A percentile compares a stretch with the other conserved stretches of the same genome.
Conservation (phyloP, 257 asterid species). For the Capsicum rhomboideum region DNA sequence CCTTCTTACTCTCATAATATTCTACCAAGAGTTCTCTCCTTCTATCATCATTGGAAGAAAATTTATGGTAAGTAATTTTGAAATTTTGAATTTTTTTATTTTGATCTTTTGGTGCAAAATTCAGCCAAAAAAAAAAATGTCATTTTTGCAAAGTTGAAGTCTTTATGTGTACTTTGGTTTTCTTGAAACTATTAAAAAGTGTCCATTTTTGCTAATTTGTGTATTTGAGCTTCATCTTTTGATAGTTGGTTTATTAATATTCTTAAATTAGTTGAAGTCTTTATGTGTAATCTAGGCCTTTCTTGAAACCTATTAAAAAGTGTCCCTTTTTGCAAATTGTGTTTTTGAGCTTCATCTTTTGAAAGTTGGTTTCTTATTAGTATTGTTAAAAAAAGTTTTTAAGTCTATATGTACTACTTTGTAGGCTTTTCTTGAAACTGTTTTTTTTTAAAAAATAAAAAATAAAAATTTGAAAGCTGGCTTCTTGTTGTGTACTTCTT, state of each 20-base stretch:
- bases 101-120: not conserved
- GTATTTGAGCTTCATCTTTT: not conserved
- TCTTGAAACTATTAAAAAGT: not conserved
- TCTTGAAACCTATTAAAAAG: too few species aligned
- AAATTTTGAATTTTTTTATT: too few species aligned
- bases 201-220: not conserved
- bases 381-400: not conserved
- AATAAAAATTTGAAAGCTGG: not conserved
- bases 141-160: not conserved
- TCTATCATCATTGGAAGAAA: slow-evolving; percentile 50
- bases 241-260: too few species aligned
- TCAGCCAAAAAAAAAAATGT: not conserved
- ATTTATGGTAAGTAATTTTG: slow-evolving; percentile 23
- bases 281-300: too few species aligned
- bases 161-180: not conserved
- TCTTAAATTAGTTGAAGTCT: too few species aligned
- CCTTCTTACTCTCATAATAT: slow-evolving; percentile 36
- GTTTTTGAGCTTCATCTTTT: too few species aligned
- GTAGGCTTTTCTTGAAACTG: not conserved
- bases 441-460: not conserved
- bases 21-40: slow-evolving; percentile 38
- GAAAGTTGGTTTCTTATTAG: too few species aligned
- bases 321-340: too few species aligned
- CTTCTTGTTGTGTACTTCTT: not conserved
- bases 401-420: not conserved